Evolutionary conservation across 148 eudicot species (phyloP), one percentile per base, ranked within the genome.

Genomic region (Persicaria tinctoria): DNA sequence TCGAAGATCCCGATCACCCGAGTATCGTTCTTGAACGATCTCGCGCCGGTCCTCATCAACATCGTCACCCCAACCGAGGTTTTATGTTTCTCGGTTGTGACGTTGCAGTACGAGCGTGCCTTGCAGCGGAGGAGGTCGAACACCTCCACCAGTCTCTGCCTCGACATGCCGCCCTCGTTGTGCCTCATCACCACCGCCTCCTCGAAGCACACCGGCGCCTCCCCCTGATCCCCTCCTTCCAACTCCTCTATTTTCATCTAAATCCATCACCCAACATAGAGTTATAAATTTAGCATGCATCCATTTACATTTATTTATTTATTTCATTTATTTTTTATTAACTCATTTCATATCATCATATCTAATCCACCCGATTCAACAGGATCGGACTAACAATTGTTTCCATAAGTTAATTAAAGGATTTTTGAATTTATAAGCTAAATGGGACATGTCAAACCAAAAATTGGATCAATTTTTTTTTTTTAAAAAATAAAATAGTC

Each of bases 1-100:
- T 81, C 79, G 66, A 91, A 91, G 63, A 89, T 80, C 44, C 78
- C 77, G 16, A 83, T 77, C 41, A 92, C 91, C 6, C 18, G 53
- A 71, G 55, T 7, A 48, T 71, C 38, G 6, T 46, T 71, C 73
- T 71, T 71, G 41, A 71, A 71, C 6, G 73, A 71, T 48, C 73
- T 47, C 3, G 32, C 73, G 5, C 73, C 73, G 7, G 13, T 71
- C n/a, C 73, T 71, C 73, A 71, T 71, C 16, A 71, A 71, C 73
- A 71, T 71, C 13, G 73, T 71, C 32, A 71, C 55, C 0, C 54
- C 73, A 16, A 71, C 73, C 55, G 8, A 6, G 11, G 13, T 2
- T 32, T 71, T 71, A 3, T 6, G 18, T 23, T 71, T 71, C 18
- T 8, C 73, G 32, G 12, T 4, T 1, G 6, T 71, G 6, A 71